Conservation (phyloP, 495 filamentous ascomycete genomes). For the Penicillium goetzii region DNA sequence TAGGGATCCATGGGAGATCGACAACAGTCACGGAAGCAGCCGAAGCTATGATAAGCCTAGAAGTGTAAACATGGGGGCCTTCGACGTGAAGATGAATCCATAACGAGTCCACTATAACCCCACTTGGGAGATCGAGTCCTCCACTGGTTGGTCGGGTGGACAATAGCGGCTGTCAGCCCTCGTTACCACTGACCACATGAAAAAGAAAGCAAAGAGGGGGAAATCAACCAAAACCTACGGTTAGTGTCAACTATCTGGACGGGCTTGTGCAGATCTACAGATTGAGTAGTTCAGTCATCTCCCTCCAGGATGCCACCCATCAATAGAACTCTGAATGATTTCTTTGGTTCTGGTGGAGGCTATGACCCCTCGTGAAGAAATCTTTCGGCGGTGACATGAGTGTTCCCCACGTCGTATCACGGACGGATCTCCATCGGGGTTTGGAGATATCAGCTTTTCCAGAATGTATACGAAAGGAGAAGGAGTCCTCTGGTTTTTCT, state of each 20-base stretch:
- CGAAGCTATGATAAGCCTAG: neutral
- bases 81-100: neutral
- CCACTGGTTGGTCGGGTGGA: neutral
- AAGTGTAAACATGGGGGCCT: neutral
- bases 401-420: neutral
- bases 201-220: neutral
- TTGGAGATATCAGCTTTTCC: neutral
- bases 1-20: neutral
- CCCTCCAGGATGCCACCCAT: neutral
- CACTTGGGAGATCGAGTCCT: neutral
- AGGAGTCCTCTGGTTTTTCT: neutral
- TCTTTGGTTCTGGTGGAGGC: neutral
- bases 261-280: neutral
- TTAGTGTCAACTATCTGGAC: neutral
- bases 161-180: neutral
- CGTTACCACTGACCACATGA: conserved; percentile 1
- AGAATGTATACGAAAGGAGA: neutral
- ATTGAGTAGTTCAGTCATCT: neutral
- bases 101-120: neutral
- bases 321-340: neutral
- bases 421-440: neutral
- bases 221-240: neutral
- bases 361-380: neutral
- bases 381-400: neutral
- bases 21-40: conserved; percentile 1